Evolutionary conservation across 345 rosid genomes (phyloP), one percentile per base, ranked within the genome.

Genomic region (Eucalyptus dawsonii): DNA sequence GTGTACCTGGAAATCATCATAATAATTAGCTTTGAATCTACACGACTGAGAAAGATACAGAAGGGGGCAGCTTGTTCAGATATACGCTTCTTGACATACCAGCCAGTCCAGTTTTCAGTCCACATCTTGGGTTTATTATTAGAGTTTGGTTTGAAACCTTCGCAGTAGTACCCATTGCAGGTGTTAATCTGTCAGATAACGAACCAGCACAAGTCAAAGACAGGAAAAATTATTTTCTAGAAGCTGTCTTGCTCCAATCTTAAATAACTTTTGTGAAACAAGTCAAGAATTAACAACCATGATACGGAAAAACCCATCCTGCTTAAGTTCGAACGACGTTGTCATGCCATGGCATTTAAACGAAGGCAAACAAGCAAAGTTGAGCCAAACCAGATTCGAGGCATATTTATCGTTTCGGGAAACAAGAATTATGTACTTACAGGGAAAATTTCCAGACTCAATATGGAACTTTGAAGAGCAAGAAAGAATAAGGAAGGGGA

Each of bases 31-130:
- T 86, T 50, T 27, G 50, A 29, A 27, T 47, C 50, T 45, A 47
- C 40, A 47, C 22, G 3, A 86, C 21, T 25, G 56, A 45, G 50
- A 45, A 25, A 45, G 22, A 85, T 21, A 44, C 31, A 24, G 86
- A n/a, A 31, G 86, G 13, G 31, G 54, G 22, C 51, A 12, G 27
- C 45, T 19, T 76, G 42, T 21, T 44, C 47, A 11, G 45, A 76
- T 22, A 21, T 76, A 24, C 9, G 47, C 83, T 37, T 19, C 45
- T 86, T 24, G 47, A 56, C 60, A 4, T 50, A 88, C 99, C 99
- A 97, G 89, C 97, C 98, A 47, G 97, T 95, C 99, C 99, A 97
- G 81, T 90, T 91, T 90, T 97, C 99, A 40, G 99, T 97, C 98
- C 98, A 97, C 95, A 97, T 95, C 92, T 95, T 96, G 5, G 98